Conservation (phyloP, 2,329 filamentous ascomycete species). For the Coniochaeta ligniaria region DNA sequence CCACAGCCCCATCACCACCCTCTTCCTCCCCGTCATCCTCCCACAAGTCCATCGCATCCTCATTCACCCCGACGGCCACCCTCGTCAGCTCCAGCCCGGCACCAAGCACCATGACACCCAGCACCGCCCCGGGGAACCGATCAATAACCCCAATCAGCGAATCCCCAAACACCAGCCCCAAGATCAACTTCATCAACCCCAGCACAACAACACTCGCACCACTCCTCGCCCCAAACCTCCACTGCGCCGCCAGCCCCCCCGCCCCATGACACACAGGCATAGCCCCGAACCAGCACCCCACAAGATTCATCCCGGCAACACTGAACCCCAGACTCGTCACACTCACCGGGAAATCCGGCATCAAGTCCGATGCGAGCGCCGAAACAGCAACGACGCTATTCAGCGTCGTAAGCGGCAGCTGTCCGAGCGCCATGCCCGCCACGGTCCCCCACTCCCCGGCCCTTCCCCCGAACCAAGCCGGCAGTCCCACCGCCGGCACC, state of each 20-base stretch:
- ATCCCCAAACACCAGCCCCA: constrained; percentile 71
- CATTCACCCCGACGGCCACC: constrained; percentile 77
- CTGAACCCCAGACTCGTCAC: constrained; percentile 75
- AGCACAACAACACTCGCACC: constrained; percentile 78
- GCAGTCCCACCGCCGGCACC: not conserved
- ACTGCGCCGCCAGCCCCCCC: constrained; percentile 83
- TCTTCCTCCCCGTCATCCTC: constrained; percentile 36
- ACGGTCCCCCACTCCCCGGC: constrained; percentile 12
- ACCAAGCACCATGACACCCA: constrained; percentile 85
- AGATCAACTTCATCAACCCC: constrained; percentile 64
- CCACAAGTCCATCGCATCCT: constrained; percentile 58
- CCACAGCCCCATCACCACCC: not conserved
- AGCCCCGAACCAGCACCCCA: constrained; percentile 83
- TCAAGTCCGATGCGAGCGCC: constrained; percentile 68
- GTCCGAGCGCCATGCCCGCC: constrained; percentile 64
- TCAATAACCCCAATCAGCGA: constrained; percentile 64
- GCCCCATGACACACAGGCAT: constrained; percentile 96
- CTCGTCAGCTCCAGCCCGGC: constrained; percentile 82
- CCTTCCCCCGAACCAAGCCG: not conserved
- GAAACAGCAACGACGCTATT: constrained; percentile 89
- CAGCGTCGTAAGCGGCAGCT: constrained; percentile 83
- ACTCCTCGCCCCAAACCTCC: constrained; percentile 83
- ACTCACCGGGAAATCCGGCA: constrained; percentile 55
- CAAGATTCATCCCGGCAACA: constrained; percentile 75
- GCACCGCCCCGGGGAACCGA: constrained; percentile 66